These are phyloP conservation scores for Umbelopsis vinacea DNA, from an alignment of 192 early-diverging fungal genomes.

Conservation along the genomic window DNA sequence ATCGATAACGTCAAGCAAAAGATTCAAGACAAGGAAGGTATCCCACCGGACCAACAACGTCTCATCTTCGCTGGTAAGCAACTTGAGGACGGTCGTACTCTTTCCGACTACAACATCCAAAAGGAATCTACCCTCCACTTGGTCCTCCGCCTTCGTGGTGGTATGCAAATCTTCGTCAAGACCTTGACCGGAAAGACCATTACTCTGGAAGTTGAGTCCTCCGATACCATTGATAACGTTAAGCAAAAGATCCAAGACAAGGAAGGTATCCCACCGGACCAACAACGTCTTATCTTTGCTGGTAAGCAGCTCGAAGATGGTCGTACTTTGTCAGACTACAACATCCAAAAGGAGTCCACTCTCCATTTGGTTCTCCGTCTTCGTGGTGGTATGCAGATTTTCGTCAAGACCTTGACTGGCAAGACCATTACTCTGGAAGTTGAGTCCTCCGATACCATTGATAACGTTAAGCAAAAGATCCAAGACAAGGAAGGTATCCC, in stretches of 20 bases:
- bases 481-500: constrained; percentile 97
- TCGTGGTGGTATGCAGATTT: constrained; percentile 89
- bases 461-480: constrained; percentile 91
- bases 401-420: constrained; percentile 64
- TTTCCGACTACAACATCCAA: constrained; percentile 99
- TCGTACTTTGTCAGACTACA: constrained; percentile 73
- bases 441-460: constrained; percentile 70
- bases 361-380: constrained; percentile 79
- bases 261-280: constrained; percentile 89
- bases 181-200: constrained; percentile 97
- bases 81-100: constrained; percentile 97
- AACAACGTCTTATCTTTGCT: constrained; percentile 81
- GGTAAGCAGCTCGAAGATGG: constrained; percentile 86
- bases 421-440: constrained; percentile 65
- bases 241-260: constrained; percentile 96
- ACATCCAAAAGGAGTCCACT: constrained; percentile 84
- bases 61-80: constrained; percentile 81
- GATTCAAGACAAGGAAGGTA: constrained; percentile 58
- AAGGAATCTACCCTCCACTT: constrained; percentile 99
- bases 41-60: constrained; percentile 75
- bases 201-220: constrained; percentile 86
- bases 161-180: constrained; percentile 78
- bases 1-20: constrained; percentile 59
- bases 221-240: constrained; percentile 78
- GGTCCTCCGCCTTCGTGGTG: constrained; percentile 91